Evolutionary conservation across 2,329 filamentous ascomycete species (phyloP), one percentile per base, ranked within the genome.

Genomic region (Cytospora leucostoma): DNA sequence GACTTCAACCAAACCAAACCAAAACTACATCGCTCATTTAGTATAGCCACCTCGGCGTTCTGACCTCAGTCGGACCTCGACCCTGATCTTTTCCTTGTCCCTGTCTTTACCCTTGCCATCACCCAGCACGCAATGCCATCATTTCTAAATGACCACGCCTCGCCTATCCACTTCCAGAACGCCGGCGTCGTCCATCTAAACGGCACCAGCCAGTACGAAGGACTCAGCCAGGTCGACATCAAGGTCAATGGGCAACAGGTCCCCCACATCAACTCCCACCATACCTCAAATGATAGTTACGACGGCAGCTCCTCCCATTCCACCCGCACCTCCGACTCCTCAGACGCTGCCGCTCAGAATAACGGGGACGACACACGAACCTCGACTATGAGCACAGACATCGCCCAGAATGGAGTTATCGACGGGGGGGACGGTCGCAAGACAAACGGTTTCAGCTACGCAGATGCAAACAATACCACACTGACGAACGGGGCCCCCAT

Each of bases 331-430:
- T 84, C 83, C 65, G 78, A 81, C 71, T 76, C 76, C 65, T 85
- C 81, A 68, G 82, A 80, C 70, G 72, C 74, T 53, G 74, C 73
- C 65, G 75, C 74, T 67, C 78, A 75, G 68, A 72, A 77, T 74
- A 77, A 80, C 76, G 80, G 77, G 64, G 71, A 74, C 68, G 68
- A 66, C 54, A 73, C 71, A 76, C 78, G 74, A 47, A 65, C 60
- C 55, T 66, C 67, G 51, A 65, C 67, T 77, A 71, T 68, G 69
- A 68, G 82, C 75, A 84, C 88, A 77, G 84, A 80, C 74, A 82
- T 84, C 44, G 71, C 85, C 71, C 81, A 83, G 68, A 87, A 88
- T 72, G 84, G 82, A 67, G 80, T 79, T 69, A 77, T 80, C 63
- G 71, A 72, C 66, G 74, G 74, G 62, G 72, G 70, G 65, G 70